phyloP scores from a whole-genome alignment of 2,329 filamentous ascomycete genomes.

The Scedosporium boydii region DNA sequence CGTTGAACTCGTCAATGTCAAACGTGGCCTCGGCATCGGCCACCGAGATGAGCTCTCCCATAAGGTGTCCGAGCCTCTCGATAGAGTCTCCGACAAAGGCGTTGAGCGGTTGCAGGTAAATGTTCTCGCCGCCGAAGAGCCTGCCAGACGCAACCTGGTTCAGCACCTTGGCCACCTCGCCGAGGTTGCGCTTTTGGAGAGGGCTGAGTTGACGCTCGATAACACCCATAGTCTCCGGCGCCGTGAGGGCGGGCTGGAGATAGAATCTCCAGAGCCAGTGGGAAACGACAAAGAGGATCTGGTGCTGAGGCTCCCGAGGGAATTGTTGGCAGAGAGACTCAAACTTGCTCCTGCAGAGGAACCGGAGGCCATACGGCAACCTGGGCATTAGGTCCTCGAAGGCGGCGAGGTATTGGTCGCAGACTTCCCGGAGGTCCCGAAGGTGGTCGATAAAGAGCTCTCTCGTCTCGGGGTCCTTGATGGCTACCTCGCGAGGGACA shows the following conservation, averaged over 20 bases:
- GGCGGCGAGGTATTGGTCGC: slow-evolving; percentile 76
- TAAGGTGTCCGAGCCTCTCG: slow-evolving; percentile 66
- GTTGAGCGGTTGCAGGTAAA: slow-evolving; percentile 92
- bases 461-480: slow-evolving; percentile 86
- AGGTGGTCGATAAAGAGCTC: slow-evolving; percentile 90
- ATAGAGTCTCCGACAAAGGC: slow-evolving; percentile 82
- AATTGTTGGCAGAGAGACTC: slow-evolving; percentile 70
- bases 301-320: slow-evolving; percentile 65
- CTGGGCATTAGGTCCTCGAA: slow-evolving; percentile 76
- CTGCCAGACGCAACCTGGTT: slow-evolving; percentile 81
- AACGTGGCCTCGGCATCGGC: slow-evolving; percentile 84
- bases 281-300: slow-evolving; percentile 72
- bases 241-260: slow-evolving; percentile 77
- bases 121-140: slow-evolving; percentile 86
- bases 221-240: slow-evolving; percentile 87
- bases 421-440: slow-evolving; percentile 87
- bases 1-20: slow-evolving; percentile 98
- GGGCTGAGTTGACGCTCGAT: slow-evolving; percentile 83
- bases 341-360: slow-evolving; percentile 78
- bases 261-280: slow-evolving; percentile 95
- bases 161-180: slow-evolving; percentile 85
- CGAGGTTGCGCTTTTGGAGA: slow-evolving; percentile 84
- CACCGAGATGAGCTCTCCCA: slow-evolving; percentile 69
- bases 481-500: slow-evolving; percentile 85
- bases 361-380: slow-evolving; percentile 90